These are phyloP conservation scores for Tothia fuscella DNA, from an alignment of 2,329 filamentous ascomycete genomes.

Conservation along the genomic window DNA sequence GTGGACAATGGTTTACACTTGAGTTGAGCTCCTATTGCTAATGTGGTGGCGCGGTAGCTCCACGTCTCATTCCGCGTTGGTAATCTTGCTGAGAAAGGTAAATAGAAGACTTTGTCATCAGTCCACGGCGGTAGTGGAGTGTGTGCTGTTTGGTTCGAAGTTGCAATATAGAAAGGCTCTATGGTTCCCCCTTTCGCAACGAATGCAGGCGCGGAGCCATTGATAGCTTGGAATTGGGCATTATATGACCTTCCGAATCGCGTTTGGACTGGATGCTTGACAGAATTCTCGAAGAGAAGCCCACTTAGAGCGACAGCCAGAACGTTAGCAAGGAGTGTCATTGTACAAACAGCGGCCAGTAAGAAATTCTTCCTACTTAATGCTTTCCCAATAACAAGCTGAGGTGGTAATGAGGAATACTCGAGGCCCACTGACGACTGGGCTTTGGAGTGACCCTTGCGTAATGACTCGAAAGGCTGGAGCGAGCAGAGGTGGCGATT, in stretches of 20 bases:
- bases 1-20: constrained; percentile 18
- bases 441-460: constrained; percentile 25
- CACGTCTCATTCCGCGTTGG: constrained; percentile 6
- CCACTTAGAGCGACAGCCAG: constrained; percentile 41
- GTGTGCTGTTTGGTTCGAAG: constrained; percentile 34
- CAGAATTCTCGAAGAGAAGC: constrained; percentile 33
- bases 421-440: constrained; percentile 28
- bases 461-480: constrained; percentile 42
- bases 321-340: constrained; percentile 40
- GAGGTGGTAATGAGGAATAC: constrained; percentile 46
- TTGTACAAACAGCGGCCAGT: constrained; percentile 34
- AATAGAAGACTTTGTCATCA: constrained; percentile 32
- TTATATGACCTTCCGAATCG: constrained; percentile 14
- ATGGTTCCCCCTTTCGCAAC: neutral
- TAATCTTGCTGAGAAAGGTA: constrained; percentile 27
- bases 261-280: constrained; percentile 11
- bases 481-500: constrained; percentile 43
- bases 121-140: constrained; percentile 41
- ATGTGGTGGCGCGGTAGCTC: constrained; percentile 19
- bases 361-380: constrained; percentile 33
- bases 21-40: constrained; percentile 23
- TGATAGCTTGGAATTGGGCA: constrained; percentile 17
- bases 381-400: constrained; percentile 37
- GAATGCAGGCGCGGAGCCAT: constrained; percentile 16
- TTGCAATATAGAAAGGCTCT: constrained; percentile 31